A percentile compares a stretch with the other conserved stretches of the same genome.
These are phyloP conservation scores for barley (Hordeum vulgare) DNA, from an alignment of 176 grass and related monocot species.

Conservation along the genomic window DNA sequence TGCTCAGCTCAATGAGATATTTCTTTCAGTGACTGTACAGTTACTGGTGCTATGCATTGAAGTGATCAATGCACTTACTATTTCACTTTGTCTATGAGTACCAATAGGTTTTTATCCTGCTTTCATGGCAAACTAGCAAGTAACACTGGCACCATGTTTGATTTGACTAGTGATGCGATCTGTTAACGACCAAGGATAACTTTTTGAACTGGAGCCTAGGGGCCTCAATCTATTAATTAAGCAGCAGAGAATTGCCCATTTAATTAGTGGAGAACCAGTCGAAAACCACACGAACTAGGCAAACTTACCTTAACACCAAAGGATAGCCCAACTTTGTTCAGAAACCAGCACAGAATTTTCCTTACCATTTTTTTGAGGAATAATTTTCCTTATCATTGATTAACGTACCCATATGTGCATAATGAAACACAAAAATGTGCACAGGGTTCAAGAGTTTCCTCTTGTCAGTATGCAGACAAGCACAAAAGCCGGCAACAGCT, in stretches of 20 bases:
- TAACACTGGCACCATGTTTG: neutral
- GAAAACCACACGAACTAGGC: too few relatives aligned
- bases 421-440: neutral
- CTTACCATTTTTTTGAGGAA: too few relatives aligned
- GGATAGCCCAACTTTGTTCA: too few relatives aligned
- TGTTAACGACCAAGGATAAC: neutral
- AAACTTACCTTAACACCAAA: too few relatives aligned
- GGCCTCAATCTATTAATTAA: neutral
- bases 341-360: neutral
- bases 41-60: neutral
- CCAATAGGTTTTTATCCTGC: neutral
- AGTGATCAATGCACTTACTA: neutral
- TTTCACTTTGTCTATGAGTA: neutral
- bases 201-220: neutral
- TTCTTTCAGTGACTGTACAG: neutral
- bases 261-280: too few relatives aligned
- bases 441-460: conserved; percentile 17
- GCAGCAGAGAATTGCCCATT: neutral
- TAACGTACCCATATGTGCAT: conserved; percentile 11
- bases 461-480: conserved; percentile 5
- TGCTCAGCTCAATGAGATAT: neutral
- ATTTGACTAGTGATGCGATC: neutral
- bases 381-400: too few relatives aligned
- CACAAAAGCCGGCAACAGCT: neutral
- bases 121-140: neutral